Conservation (phyloP, 2,329 filamentous ascomycete species). For the Paecilomyces dactylethromorphus region DNA sequence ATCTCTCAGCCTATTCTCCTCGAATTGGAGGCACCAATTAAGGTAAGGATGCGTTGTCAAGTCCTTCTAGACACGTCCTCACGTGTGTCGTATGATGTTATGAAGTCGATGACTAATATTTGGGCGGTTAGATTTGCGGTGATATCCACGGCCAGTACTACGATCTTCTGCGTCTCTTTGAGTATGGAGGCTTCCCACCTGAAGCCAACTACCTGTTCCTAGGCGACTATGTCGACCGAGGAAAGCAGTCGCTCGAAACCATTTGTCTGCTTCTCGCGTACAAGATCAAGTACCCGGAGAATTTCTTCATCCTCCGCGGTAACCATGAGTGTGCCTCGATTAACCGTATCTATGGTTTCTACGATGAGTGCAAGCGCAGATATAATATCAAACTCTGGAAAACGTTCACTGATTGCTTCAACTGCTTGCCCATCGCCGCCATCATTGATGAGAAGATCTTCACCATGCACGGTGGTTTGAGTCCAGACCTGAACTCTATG, state of each 20-base stretch:
- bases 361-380: constrained; percentile 98
- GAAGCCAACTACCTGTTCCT: constrained; percentile 99
- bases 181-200: constrained; percentile 96
- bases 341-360: constrained; percentile 99
- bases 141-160: constrained; percentile 99
- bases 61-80: background rate
- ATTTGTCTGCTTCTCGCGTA: constrained; percentile 95
- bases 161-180: constrained; percentile 92
- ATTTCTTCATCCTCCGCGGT: constrained; percentile 97
- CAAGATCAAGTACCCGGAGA: constrained; percentile 99
- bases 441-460: constrained; percentile 99
- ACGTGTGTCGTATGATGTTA: constrained; percentile 2
- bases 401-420: constrained; percentile 99
- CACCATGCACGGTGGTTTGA: constrained; percentile 97
- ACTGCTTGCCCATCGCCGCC: constrained; percentile 93
- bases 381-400: constrained; percentile 99
- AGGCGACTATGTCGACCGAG: constrained; percentile 96
- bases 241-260: constrained; percentile 98
- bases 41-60: constrained; percentile 53
- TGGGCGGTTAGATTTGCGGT: constrained; percentile 75
- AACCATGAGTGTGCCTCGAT: constrained; percentile 99
- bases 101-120: constrained; percentile 9
- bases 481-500: constrained; percentile 97
- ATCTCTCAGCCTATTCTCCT: constrained; percentile 98
- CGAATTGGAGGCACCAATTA: constrained; percentile 96